Percentiles rank a stretch among this genome's conserved stretches.
Evolutionary conservation across 768 basidiomycete species (phyloP).

Genomic region (Lentinula lateritia): DNA sequence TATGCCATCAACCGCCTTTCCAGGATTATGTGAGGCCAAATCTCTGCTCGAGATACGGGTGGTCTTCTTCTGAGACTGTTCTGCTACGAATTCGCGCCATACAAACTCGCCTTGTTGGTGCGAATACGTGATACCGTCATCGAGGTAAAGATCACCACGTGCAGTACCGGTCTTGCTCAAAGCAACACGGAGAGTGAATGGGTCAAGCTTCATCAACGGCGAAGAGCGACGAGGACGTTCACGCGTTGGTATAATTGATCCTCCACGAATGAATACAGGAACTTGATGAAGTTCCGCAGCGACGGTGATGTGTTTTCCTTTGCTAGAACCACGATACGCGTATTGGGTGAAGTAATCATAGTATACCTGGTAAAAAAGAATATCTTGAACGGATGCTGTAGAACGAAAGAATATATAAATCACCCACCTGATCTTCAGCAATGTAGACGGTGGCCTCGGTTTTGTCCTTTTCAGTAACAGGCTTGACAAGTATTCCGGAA

Average conservation of each 20-base stretch:
- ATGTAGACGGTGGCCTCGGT: constrained; percentile 75
- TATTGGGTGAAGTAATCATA: constrained; percentile 85
- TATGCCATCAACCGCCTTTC: constrained; percentile 47
- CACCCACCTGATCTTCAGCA: constrained; percentile 70
- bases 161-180: constrained; percentile 58
- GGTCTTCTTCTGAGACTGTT: constrained; percentile 34
- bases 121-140: constrained; percentile 84
- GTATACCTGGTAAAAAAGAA: constrained; percentile 55
- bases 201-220: constrained; percentile 83
- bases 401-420: background rate
- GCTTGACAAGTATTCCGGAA: constrained; percentile 88
- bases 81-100: constrained; percentile 73
- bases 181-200: constrained; percentile 86
- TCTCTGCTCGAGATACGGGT: constrained; percentile 52
- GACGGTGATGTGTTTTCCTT: constrained; percentile 69
- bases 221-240: constrained; percentile 85
- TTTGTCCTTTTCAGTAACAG: constrained; percentile 71
- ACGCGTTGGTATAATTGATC: constrained; percentile 83
- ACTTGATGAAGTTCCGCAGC: constrained; percentile 73
- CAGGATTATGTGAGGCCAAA: constrained; percentile 38
- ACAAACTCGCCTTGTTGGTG: constrained; percentile 75
- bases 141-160: constrained; percentile 85
- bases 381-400: background rate
- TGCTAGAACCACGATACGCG: constrained; percentile 59
- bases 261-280: constrained; percentile 86